A percentile compares a stretch with the other conserved stretches of the same genome.
Evolutionary conservation across 352 stramenopile species (phyloP).

Genomic region (Pythium sukuiense): DNA sequence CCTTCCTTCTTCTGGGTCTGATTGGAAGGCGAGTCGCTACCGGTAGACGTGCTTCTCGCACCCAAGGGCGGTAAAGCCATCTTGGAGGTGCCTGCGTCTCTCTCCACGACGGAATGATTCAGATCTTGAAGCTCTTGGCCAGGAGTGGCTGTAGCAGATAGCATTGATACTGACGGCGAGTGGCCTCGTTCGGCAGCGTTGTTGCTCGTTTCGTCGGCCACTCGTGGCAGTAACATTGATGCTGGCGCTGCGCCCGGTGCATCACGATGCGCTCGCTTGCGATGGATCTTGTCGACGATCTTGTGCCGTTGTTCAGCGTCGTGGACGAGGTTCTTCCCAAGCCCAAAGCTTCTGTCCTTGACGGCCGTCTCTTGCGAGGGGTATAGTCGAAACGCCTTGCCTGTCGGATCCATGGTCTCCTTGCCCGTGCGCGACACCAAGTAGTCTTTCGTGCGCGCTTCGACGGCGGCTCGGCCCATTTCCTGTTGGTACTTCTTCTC

Average conservation of each 20-base stretch:
- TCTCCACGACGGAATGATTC: constrained; percentile 15
- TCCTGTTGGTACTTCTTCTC: constrained; percentile 73
- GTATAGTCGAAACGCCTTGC: constrained; percentile 60
- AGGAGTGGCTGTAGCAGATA: constrained; percentile 7
- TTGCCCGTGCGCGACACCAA: constrained; percentile 53
- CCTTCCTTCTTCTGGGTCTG: constrained; percentile 26
- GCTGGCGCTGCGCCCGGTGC: constrained; percentile 2
- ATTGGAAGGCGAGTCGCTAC: background rate
- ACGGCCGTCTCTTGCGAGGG: constrained; percentile 75
- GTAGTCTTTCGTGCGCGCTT: constrained; percentile 57
- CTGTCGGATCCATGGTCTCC: constrained; percentile 60
- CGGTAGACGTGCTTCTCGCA: background rate
- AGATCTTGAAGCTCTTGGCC: constrained; percentile 30
- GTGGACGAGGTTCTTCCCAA: constrained; percentile 54
- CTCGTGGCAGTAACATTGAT: constrained; percentile 20
- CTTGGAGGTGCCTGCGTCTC: background rate
- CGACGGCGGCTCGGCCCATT: constrained; percentile 53
- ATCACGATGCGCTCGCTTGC: constrained; percentile 20
- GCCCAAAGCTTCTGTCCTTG: constrained; percentile 68
- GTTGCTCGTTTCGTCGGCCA: constrained; percentile 1
- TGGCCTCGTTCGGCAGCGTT: constrained; percentile 10
- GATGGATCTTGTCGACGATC: constrained; percentile 26
- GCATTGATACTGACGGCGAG: background rate
- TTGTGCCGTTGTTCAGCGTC: constrained; percentile 20
- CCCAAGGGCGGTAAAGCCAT: constrained; percentile 13